Percentiles rank a stretch among this genome's conserved stretches.
Conservation (phyloP, 176 grass and related monocot genomes). For the Oryza meridionalis region DNA sequence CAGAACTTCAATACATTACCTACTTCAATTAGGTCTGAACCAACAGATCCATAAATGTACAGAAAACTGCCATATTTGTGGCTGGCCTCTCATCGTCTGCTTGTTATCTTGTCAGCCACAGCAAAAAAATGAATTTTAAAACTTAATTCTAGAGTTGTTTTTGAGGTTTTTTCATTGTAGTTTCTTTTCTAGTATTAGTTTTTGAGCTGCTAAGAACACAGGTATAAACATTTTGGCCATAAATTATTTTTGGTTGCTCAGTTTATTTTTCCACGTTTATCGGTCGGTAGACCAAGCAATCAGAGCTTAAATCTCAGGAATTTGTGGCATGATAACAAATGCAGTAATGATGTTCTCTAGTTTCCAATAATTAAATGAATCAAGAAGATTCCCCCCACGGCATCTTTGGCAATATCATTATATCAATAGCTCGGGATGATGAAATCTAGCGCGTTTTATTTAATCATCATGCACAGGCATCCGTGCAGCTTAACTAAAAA, state of each 20-base stretch:
- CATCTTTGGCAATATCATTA: background rate
- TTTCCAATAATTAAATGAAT: background rate
- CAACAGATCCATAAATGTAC: background rate
- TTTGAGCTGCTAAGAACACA: too few relatives aligned
- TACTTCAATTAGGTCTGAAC: background rate
- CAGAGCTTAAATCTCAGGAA: background rate
- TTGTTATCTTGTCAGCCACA: too few relatives aligned
- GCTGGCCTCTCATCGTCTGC: too few relatives aligned
- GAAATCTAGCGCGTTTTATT: slow-evolving; percentile 4
- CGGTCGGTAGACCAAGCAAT: too few relatives aligned
- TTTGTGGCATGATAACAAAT: background rate
- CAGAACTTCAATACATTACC: background rate
- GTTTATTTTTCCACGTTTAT: too few relatives aligned
- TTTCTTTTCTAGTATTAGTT: too few relatives aligned
- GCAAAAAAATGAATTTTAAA: too few relatives aligned
- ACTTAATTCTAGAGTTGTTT: too few relatives aligned
- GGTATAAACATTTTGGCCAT: too few relatives aligned
- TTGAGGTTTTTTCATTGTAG: too few relatives aligned
- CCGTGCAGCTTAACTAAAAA: background rate
- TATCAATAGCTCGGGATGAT: background rate
- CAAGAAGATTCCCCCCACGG: background rate
- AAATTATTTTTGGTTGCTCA: too few relatives aligned
- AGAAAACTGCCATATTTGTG: background rate
- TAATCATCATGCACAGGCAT: background rate
- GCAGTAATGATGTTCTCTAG: background rate